Conservation (phyloP, 2,329 filamentous ascomycete species). For the Verticillium nubilum region DNA sequence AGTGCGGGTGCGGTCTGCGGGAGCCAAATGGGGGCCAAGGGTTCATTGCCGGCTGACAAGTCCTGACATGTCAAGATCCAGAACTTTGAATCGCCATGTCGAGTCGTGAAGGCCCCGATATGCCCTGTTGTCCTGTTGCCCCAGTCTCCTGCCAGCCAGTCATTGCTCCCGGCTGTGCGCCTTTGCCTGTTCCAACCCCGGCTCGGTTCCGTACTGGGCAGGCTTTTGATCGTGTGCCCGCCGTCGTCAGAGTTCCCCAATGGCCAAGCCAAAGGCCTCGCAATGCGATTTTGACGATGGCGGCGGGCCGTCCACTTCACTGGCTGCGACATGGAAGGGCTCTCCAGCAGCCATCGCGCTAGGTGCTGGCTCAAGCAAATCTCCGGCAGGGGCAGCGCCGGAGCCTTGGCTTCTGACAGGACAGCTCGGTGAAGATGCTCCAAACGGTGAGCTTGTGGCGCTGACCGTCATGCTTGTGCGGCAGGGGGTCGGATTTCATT, state of each 20-base stretch:
- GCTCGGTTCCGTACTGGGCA: neutral
- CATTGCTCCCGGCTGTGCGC: neutral
- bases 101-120: neutral
- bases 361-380: conserved; percentile 1
- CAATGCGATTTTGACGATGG: neutral
- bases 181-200: neutral
- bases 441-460: conserved; percentile 3
- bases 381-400: conserved; percentile 1
- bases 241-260: neutral
- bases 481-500: conserved; percentile 1
- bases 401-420: neutral
- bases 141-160: neutral
- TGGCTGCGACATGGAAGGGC: neutral
- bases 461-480: neutral
- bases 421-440: conserved; percentile 1
- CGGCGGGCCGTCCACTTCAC: neutral
- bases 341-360: neutral
- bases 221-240: neutral
- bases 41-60: neutral
- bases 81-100: neutral
- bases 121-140: neutral
- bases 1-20: neutral
- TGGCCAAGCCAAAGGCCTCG: neutral
- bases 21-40: neutral
- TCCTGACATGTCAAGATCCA: neutral